Evolutionary conservation across 2,329 filamentous ascomycete genomes (phyloP), one percentile per base, ranked within the genome.

Genomic region (Leptographium procerum): DNA sequence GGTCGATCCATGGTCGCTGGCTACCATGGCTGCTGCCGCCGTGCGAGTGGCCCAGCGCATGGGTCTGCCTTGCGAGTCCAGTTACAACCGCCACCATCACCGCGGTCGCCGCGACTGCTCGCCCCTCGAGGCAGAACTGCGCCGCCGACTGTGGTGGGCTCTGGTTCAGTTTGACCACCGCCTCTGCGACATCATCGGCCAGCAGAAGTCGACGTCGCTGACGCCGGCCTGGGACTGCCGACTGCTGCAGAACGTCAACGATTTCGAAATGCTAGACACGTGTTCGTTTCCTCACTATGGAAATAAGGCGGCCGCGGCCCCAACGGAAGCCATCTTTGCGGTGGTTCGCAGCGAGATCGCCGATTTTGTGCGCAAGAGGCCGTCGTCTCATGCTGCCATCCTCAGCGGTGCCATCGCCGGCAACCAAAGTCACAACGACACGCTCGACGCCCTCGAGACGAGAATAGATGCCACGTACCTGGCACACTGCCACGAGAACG

Each of bases 111-210:
- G n/a, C 31, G 34, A 14, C 10, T 16, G 24, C 33, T 28, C 22
- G 22, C 26, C 65, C 1, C 75, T 79, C 11, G 81, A 85, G 63
- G 76, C 75, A 1, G 83, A 86, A 66, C 75, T 84, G 72, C 76
- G 82, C 16, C 77, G 82, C 33, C 70, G 83, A 47, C 72, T 86
- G 0, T 86, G 82, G 82, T 86, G 82, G 83, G 73, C 79, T 0
- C 67, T 87, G 0, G 68, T 80, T 0, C 66, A 79, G 4, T 80
- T 84, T 57, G 84, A 87, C 63, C 68, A 68, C 52, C 80, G 83
- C 11, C 73, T 82, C 14, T 68, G 76, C 61, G 81, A 84, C 61
- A 65, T 84, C 60, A 66, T 74, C 2, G 71, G 75, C 28, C 70
- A 65, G 36, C 69, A 69, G 9, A 59, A 61, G 4, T 29, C 54